Evolutionary conservation across 2,329 filamentous ascomycete genomes (phyloP).

Genomic region (Amphichorda felina): DNA sequence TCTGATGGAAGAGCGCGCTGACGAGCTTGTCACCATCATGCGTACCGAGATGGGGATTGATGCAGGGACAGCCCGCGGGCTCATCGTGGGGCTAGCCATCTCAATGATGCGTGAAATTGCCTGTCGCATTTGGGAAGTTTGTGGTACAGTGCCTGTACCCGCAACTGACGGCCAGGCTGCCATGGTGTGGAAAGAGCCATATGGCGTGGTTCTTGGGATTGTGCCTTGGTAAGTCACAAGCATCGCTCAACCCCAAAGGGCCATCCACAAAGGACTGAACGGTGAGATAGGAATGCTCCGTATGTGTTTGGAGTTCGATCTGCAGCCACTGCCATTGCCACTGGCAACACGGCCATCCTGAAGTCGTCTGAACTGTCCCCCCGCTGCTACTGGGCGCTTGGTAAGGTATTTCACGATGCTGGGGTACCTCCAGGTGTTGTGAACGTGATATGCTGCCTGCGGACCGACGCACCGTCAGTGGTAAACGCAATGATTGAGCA

Average conservation of each 20-base stretch:
- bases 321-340: conserved; percentile 35
- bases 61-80: conserved; percentile 7
- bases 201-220: conserved; percentile 17
- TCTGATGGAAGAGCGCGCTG: conserved; percentile 37
- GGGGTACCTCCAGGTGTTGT: conserved; percentile 60
- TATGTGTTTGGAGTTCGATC: conserved; percentile 2
- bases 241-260: no score
- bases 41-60: conserved; percentile 21
- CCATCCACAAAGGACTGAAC: background rate
- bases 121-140: conserved; percentile 14
- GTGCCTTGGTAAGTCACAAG: conserved; percentile 13
- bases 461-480: conserved; percentile 50
- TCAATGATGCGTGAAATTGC: conserved; percentile 22
- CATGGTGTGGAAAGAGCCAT: conserved; percentile 35
- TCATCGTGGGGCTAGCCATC: conserved; percentile 16
- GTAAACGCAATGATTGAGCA: conserved; percentile 51
- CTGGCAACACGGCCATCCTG: conserved; percentile 59
- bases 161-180: conserved; percentile 23
- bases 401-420: conserved; percentile 52
- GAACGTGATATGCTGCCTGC: conserved; percentile 53
- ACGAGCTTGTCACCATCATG: conserved; percentile 44
- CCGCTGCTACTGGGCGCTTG: conserved; percentile 46
- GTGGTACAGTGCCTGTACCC: conserved; percentile 15
- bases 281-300: conserved; percentile 2
- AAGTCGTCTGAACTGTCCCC: conserved; percentile 58